These are phyloP conservation scores for Hydrangea macrophylla DNA, from an alignment of 148 eudicot genomes.

Conservation along the genomic window DNA sequence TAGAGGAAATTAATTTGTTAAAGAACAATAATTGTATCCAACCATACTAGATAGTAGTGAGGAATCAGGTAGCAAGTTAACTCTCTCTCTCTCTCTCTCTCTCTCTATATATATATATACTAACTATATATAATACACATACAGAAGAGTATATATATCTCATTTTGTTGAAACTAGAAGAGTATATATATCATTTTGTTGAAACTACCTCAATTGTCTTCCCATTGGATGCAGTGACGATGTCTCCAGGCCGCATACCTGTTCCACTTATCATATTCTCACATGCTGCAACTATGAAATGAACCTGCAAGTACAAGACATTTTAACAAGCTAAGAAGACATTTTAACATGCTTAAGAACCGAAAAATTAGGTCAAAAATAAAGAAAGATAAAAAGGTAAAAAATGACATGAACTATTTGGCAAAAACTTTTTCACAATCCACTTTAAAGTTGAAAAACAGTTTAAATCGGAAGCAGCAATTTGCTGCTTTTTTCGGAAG, in stretches of 20 bases:
- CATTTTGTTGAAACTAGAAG: background rate
- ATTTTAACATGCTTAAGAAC: background rate
- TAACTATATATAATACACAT: too few species aligned
- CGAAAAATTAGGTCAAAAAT: slow-evolving; percentile 1
- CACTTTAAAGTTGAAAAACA: too few species aligned
- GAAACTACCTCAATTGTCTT: slow-evolving; percentile 93
- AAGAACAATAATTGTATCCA: background rate
- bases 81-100: background rate
- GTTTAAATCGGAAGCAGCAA: too few species aligned
- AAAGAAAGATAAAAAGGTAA: background rate
- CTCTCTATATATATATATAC: too few species aligned
- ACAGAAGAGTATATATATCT: too few species aligned
- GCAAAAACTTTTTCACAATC: too few species aligned
- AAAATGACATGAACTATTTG: background rate
- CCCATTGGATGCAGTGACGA: slow-evolving; percentile 95
- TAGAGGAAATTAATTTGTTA: background rate
- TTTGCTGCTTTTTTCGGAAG: too few species aligned
- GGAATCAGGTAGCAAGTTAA: background rate
- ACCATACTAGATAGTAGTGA: background rate
- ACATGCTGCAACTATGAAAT: slow-evolving; percentile 97
- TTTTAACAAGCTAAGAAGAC: background rate
- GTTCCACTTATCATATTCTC: slow-evolving; percentile 99
- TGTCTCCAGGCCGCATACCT: slow-evolving; percentile 98
- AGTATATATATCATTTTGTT: too few species aligned
- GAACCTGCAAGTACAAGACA: slow-evolving; percentile 61